These are phyloP conservation scores for Musa schizocarpa DNA, from an alignment of 176 grass and related monocot species.

Conservation along the genomic window DNA sequence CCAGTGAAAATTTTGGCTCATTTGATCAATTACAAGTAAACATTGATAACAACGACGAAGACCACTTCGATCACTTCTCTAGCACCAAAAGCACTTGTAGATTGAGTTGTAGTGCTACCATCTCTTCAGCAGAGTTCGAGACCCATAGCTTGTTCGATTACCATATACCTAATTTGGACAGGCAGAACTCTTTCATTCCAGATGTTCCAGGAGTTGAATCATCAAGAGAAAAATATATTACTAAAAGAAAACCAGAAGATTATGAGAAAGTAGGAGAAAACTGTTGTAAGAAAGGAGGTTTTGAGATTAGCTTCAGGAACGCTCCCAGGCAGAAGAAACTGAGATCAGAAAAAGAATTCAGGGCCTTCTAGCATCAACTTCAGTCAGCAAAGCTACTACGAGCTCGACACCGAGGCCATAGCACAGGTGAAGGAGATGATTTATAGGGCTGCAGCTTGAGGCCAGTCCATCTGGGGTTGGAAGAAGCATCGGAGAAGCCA, in stretches of 20 bases:
- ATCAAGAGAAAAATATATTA: not conserved
- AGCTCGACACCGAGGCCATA: constrained; percentile 11
- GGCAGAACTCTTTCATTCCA: not conserved
- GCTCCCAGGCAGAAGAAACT: too few species aligned
- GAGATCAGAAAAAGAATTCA: not conserved
- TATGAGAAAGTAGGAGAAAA: not conserved
- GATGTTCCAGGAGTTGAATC: too few species aligned
- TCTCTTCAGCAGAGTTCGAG: not conserved
- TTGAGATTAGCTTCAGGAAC: not conserved
- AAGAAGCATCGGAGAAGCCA: not conserved
- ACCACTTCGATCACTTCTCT: not conserved
- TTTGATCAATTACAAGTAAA: not conserved
- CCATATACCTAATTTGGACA: too few species aligned
- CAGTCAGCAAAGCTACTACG: not conserved
- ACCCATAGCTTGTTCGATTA: too few species aligned
- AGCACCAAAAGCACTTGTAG: not conserved
- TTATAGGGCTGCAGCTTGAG: constrained; percentile 11
- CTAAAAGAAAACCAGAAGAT: not conserved
- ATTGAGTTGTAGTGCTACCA: not conserved
- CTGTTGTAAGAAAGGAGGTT: not conserved
- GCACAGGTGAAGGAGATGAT: constrained; percentile 17
- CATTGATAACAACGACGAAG: not conserved
- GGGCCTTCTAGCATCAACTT: not conserved
- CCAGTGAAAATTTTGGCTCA: not conserved
- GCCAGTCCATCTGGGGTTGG: not conserved